Evolutionary conservation across 2,329 filamentous ascomycete genomes (phyloP), one percentile per base, ranked within the genome.

Genomic region (Aspergillus awamori): DNA sequence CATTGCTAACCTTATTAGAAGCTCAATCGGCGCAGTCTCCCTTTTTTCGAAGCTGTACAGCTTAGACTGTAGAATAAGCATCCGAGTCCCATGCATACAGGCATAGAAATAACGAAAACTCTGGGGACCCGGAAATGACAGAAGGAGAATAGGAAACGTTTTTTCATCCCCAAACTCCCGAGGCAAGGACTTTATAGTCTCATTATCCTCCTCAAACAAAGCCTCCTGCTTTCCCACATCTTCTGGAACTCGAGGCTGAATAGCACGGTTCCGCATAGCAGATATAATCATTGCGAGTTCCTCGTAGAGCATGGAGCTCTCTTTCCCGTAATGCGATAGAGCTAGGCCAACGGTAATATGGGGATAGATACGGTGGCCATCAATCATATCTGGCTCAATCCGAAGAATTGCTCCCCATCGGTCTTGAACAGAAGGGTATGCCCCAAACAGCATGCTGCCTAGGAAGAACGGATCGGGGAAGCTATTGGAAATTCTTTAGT

Each of bases 221-320:
- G 15, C 20, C 11, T 51, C 28, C 20, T 49, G 28, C 7, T 52
- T 33, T 3, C 22, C 51, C 15, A 24, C 5, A 17, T 36, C 39
- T 7, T 24, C 39, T 3, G 20, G 7, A 2, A 55, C 39, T 5
- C 8, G 26, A 4, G 43, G 58, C 39, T 56, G 58, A 4, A 22
- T 15, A 4, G 58, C 30, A 8, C 58, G 52, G 43, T 28, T 45
- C 3, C 36, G 17, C 58, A 56, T 60, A 8, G 38, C 58, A 3
- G 33, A 38, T 4, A 60, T n/a, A 6, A 60, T 26, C 4, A 30
- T 4, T 3, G 26, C 24, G 3, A 60, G 33, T 17, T 60, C 53
- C 2, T 33, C 53, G 17, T 24, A 48, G 3, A 48, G 17, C 20
- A 48, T 48, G 5, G 22, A 41, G 3, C 7, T 38, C 22, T 58